These are phyloP conservation scores for Tuber microsphaerosporum DNA, from an alignment of 495 filamentous ascomycete genomes.

Conservation along the genomic window DNA sequence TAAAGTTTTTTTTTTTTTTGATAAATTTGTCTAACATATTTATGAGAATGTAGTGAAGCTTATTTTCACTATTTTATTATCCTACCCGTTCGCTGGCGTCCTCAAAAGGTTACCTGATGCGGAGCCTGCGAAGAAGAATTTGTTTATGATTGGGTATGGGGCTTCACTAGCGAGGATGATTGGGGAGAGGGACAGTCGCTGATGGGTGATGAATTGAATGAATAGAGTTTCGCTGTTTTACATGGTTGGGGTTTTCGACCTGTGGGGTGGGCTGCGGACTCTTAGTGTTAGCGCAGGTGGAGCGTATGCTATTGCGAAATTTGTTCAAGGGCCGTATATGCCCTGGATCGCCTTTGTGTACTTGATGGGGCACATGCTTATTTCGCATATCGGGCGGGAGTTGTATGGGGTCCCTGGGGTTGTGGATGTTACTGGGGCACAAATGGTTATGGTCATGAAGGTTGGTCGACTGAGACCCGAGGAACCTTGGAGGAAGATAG, in stretches of 20 bases:
- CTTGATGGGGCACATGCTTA: constrained; percentile 89
- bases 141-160: constrained; percentile 68
- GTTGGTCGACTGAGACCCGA: constrained; percentile 30
- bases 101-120: constrained; percentile 86
- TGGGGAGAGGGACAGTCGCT: neutral
- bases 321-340: constrained; percentile 87
- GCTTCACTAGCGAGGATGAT: neutral
- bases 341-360: constrained; percentile 95
- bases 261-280: constrained; percentile 80
- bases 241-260: constrained; percentile 85
- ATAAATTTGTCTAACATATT: constrained; percentile 3
- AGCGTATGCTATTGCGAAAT: constrained; percentile 75
- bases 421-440: constrained; percentile 88
- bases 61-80: constrained; percentile 80
- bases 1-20: neutral
- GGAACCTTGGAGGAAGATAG: neutral
- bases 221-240: constrained; percentile 73
- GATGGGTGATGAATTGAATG: neutral
- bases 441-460: constrained; percentile 99
- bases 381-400: constrained; percentile 79
- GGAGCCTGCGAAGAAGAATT: constrained; percentile 78
- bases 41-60: constrained; percentile 65
- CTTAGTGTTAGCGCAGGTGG: constrained; percentile 69
- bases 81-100: constrained; percentile 82
- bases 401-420: constrained; percentile 55